Evolutionary conservation across 2,329 filamentous ascomycete species (phyloP), one percentile per base, ranked within the genome.

Genomic region (Fusarium siculi): DNA sequence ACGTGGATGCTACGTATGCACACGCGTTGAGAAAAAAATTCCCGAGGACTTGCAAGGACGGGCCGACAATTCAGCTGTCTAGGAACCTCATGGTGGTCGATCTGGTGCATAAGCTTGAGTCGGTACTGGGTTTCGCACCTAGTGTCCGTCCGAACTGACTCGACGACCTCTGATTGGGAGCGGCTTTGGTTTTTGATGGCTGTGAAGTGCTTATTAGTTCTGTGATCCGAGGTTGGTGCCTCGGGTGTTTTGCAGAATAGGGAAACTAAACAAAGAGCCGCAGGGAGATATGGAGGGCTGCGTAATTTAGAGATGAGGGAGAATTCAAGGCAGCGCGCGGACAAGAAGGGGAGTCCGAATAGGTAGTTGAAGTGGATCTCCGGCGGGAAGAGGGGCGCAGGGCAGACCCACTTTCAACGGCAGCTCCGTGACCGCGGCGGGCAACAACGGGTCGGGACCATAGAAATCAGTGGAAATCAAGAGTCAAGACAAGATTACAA

Each of bases 341-440:
- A 50, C 16, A 34, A 53, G n/a, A 57, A 64, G 66, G 66, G 30
- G 56, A 67, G 40, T 50, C 66, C 70, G 70, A 56, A 53, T 55
- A 30, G 54, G 46, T 61, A 44, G 30, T 37, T 47, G 47, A 60
- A 43, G 32, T 60, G 39, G 36, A 40, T 37, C 37, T 47, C 61
- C 70, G 66, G 66, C 50, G 61, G 68, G 44, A 49, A 40, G 68
- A 71, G 61, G 68, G 61, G 66, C 70, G 39, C 36, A 69, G 53
- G 43, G 7, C 23, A 25, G 70, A 49, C 49, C 70, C 70, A 62
- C 70, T 65, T 43, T 64, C 58, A 55, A 68, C 70, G 70, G 70
- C 70, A 67, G 66, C 66, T 74, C 70, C 70, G 70, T 69, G 62
- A 66, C 70, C 70, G 53, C 54, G 56, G 58, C 70, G 70, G 70